A percentile compares a stretch with the other conserved stretches of the same genome.
These are phyloP conservation scores for Hondaea fermentalgiana DNA, from an alignment of 108 stramenopile genomes.

Conservation along the genomic window DNA sequence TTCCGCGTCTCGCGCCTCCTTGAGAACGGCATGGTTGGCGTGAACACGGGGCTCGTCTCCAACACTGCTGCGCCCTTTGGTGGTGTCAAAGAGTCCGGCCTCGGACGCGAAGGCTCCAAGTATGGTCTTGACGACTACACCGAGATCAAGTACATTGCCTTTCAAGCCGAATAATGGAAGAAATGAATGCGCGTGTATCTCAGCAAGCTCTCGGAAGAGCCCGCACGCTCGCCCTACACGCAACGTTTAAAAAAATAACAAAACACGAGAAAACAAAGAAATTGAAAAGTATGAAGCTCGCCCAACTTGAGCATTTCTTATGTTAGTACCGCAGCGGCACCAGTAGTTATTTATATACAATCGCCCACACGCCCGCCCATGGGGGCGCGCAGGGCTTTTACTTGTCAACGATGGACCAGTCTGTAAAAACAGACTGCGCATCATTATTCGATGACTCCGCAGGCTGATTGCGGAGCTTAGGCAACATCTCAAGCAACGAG, in stretches of 20 bases:
- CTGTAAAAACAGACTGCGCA: neutral
- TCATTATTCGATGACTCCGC: neutral
- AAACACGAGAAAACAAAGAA: too few species aligned
- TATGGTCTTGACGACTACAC: constrained; percentile 82
- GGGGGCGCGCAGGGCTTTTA: neutral
- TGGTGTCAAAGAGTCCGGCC: constrained; percentile 86
- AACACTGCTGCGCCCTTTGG: constrained; percentile 77
- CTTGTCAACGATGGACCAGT: neutral
- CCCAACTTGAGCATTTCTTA: too few species aligned
- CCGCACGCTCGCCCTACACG: too few species aligned
- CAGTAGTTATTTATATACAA: too few species aligned
- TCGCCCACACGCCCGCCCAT: too few species aligned
- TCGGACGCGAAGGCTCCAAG: constrained; percentile 86
- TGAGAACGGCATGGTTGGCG: constrained; percentile 64
- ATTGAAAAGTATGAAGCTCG: too few species aligned
- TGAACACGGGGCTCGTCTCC: constrained; percentile 82
- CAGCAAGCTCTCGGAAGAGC: too few species aligned
- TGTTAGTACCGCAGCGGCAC: too few species aligned
- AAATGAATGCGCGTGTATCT: too few species aligned
- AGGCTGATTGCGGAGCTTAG: neutral
- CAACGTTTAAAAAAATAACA: too few species aligned
- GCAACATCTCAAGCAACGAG: neutral
- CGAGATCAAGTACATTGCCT: constrained; percentile 71
- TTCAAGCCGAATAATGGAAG: neutral
- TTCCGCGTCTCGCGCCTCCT: constrained; percentile 33